Evolutionary conservation across 192 early-diverging fungal genomes (phyloP).

Genomic region (Coemansia sp.): DNA sequence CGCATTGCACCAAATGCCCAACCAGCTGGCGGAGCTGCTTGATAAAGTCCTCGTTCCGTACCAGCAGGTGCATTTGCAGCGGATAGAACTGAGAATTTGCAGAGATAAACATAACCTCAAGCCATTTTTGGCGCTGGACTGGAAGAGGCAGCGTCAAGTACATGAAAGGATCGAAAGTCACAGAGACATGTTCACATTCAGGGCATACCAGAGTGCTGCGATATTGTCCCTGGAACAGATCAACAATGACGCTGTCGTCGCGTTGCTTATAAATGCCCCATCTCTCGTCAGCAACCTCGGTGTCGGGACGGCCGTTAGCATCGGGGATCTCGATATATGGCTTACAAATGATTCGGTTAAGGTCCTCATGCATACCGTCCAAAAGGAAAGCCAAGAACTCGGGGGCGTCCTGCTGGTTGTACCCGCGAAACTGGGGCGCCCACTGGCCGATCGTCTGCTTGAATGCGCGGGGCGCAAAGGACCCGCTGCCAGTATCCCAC

Average conservation of each 20-base stretch:
- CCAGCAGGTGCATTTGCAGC: constrained; percentile 56
- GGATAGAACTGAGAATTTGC: constrained; percentile 33
- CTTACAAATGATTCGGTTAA: constrained; percentile 79
- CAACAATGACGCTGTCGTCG: constrained; percentile 81
- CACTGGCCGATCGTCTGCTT: constrained; percentile 64
- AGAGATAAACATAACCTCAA: constrained; percentile 58
- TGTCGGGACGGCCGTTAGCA: constrained; percentile 64
- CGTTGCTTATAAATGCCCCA: constrained; percentile 78
- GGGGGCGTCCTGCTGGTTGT: constrained; percentile 84
- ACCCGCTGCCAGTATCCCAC: constrained; percentile 60
- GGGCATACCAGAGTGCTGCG: constrained; percentile 63
- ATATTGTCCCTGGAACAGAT: constrained; percentile 76
- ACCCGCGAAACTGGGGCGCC: constrained; percentile 64
- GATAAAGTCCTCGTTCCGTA: constrained; percentile 68
- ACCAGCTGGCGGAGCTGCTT: constrained; percentile 63
- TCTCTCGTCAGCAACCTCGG: constrained; percentile 66
- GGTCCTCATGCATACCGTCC: constrained; percentile 86
- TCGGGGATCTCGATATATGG: constrained; percentile 83
- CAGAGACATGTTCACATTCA: constrained; percentile 59
- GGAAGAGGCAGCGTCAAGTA: constrained; percentile 78
- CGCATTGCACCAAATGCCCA: constrained; percentile 45
- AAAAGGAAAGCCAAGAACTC: constrained; percentile 81
- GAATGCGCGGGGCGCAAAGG: constrained; percentile 76
- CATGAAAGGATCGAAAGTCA: constrained; percentile 87
- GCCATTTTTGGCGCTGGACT: constrained; percentile 62